Evolutionary conservation across 257 asterid genomes (phyloP).

Genomic region (Capsicum pubescens): DNA sequence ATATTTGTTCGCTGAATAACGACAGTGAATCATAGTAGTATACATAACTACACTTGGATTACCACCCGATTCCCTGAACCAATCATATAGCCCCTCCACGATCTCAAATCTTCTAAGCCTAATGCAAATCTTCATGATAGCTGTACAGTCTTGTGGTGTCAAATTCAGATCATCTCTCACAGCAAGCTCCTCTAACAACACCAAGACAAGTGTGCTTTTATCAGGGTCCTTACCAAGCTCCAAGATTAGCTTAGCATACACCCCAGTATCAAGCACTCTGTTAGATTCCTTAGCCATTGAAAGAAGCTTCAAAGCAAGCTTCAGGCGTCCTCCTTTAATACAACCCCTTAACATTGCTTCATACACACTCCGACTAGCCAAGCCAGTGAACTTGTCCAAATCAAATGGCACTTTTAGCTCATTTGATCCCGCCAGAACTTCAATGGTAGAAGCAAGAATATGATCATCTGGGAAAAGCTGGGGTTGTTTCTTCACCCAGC

Average conservation of each 20-base stretch:
- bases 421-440: constrained; percentile 70
- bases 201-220: constrained; percentile 44
- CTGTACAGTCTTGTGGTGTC: constrained; percentile 71
- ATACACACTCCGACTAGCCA: constrained; percentile 64
- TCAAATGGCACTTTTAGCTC: constrained; percentile 70
- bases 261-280: constrained; percentile 53
- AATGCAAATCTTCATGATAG: constrained; percentile 70
- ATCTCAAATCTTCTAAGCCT: constrained; percentile 63
- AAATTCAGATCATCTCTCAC: constrained; percentile 67
- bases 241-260: constrained; percentile 70
- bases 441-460: constrained; percentile 79
- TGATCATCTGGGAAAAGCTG: constrained; percentile 83
- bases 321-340: constrained; percentile 68
- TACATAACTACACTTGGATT: constrained; percentile 74
- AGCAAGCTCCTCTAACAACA: constrained; percentile 78
- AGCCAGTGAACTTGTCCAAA: constrained; percentile 52
- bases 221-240: constrained; percentile 76
- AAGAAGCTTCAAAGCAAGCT: constrained; percentile 68
- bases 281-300: constrained; percentile 56
- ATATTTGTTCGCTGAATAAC: constrained; percentile 54
- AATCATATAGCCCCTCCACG: constrained; percentile 70
- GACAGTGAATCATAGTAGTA: constrained; percentile 73
- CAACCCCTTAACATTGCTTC: constrained; percentile 78
- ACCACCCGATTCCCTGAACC: constrained; percentile 64
- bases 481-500: constrained; percentile 76